Base-by-base conservation (phyloP, 495 filamentous ascomycete genomes). In the Penicillium turbatum region DNA sequence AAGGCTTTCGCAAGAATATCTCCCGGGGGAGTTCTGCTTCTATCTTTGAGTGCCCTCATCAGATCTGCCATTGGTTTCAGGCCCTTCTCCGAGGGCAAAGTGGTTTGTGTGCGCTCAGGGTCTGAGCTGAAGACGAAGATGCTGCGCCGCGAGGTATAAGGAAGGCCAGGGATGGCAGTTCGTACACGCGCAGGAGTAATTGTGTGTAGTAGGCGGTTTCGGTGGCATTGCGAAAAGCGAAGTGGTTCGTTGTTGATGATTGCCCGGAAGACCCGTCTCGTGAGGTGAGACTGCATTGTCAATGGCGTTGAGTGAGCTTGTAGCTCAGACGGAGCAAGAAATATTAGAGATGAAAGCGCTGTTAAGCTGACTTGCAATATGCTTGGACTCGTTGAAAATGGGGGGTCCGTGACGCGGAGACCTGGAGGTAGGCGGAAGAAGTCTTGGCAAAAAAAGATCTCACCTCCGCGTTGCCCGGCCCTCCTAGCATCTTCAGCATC, bases 261-360 rank as follows among this genome's bases (percentile, higher is more conserved):
- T 58, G 82, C 80, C 51, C 81, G 80, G 65, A 91, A 88, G 57
- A 90, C 84, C 66, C 79, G 72, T 69, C 86, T 81, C 44, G 88
- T 85, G 59, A 95, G 80, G 64, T 90, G 86, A 69, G 90, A 91
- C 64, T 86, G 87, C 90, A 95, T 95, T 69, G 62, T 70, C 47
- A n/a, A 39, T 35, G 19, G 16, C 21, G 10, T 31, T 13, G 11
- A 15, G 1, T 12, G 36, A 27, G 42, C 42, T 29, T 43, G n/a
- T 3, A 54, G 46, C 35, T 48, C 31, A 24, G 27, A 27, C 19
- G 6, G 30, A 52, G 21, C 5, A 17, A 30, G 7, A 43, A 19
- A 13, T 8, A 40, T 42, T 38, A 15, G 47, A 38, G 13, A 31
- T 32, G 44, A 43, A 21, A 4, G 32, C 11, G 21, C 26, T 19